Evolutionary conservation across 345 rosid species (phyloP), one percentile per base, ranked within the genome.

Genomic region (Sisymbrium altissimum): DNA sequence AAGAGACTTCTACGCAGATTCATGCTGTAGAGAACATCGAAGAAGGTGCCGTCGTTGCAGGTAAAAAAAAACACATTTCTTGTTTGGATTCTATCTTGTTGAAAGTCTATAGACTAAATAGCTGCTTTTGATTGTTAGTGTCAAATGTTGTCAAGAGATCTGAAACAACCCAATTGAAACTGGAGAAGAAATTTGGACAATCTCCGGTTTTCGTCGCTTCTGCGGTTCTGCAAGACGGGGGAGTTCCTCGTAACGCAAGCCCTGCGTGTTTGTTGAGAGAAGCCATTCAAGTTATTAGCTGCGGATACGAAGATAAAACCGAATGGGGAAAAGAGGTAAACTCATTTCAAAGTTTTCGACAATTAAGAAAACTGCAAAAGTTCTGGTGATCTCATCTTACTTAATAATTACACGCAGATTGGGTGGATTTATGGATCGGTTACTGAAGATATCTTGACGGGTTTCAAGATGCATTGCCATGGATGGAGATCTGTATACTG

Each of bases 401-500:
- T 70, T 18, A 48, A 39, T 18, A 9, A 1, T 25, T 18, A 44
- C 35, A 6, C 43, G 65, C 84, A 93, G 98, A 88, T 87, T 78
- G 98, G 98, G 52, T 93, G 98, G 98, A 93, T 93, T 63, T 93
- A 93, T 72, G 98, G 98, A 36, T 93, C 97, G 4, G 98, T 90
- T 50, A 90, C 98, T 4, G 97, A 90, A 82, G 98, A 90, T 85
- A 90, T 91, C 65, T 80, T 89, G 76, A 93, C 98, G 4, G 97
- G 97, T 70, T 93, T 93, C 85, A 93, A 91, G 86, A 90, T 90
- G 98, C 97, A 93, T 72, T 93, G 97, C 81, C 98, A 93, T 66
- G 97, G 97, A 44, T 93, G 98, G 98, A 83, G 97, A 48, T 93
- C 98, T n/a, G 98, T 93, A 12, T 93, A 93, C 80, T 93, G 98